Conservation (phyloP, 2,329 filamentous ascomycete genomes). For the Beauveria australis region DNA sequence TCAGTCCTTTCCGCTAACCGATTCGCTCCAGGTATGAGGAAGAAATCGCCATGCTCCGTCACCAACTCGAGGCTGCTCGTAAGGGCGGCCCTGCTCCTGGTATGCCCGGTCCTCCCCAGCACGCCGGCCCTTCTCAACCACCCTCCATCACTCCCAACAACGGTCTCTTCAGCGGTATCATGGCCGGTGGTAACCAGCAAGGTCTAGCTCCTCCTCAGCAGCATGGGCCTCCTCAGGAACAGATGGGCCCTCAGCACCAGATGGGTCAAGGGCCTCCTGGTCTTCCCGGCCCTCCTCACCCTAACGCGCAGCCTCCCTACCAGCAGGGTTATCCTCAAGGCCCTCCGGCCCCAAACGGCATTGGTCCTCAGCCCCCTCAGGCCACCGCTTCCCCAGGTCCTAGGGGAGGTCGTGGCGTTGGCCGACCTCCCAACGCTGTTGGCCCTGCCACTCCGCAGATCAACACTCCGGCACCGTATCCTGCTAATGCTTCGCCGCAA, state of each 20-base stretch:
- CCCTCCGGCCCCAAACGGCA: slow-evolving; percentile 55
- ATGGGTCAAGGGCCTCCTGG: slow-evolving; percentile 72
- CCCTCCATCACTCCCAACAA: slow-evolving; percentile 87
- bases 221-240: slow-evolving; percentile 61
- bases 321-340: slow-evolving; percentile 59
- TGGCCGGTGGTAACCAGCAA: slow-evolving; percentile 79
- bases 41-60: slow-evolving; percentile 75
- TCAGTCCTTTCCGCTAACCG: neutral
- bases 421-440: slow-evolving; percentile 51
- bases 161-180: slow-evolving; percentile 91
- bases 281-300: slow-evolving; percentile 48
- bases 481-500: slow-evolving; percentile 76
- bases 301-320: slow-evolving; percentile 61
- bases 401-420: slow-evolving; percentile 65
- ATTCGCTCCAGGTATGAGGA: slow-evolving; percentile 72
- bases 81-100: slow-evolving; percentile 48
- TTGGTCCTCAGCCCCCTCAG: slow-evolving; percentile 74
- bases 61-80: slow-evolving; percentile 74
- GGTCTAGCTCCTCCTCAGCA: slow-evolving; percentile 72
- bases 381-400: slow-evolving; percentile 82
- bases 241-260: slow-evolving; percentile 38
- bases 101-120: slow-evolving; percentile 63
- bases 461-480: slow-evolving; percentile 78
- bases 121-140: slow-evolving; percentile 70
- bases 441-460: slow-evolving; percentile 87